Percentiles rank a stretch among this genome's conserved stretches.
phyloP scores from a whole-genome alignment of 331 rosid genomes.

The Quercus phellos region DNA sequence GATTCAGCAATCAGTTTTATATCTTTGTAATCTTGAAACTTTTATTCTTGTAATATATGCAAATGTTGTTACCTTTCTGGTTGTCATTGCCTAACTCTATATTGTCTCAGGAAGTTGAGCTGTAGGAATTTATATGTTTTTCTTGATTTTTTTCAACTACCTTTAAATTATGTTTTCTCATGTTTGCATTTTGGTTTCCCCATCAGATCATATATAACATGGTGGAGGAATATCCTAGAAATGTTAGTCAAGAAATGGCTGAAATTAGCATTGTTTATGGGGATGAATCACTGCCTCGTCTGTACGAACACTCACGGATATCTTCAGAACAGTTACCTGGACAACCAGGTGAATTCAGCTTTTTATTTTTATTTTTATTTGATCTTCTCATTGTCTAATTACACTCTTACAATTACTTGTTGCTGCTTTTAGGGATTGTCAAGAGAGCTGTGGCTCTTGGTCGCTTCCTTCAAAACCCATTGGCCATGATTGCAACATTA shows the following conservation, averaged over 20 bases:
- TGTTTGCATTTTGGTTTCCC: conserved; percentile 13
- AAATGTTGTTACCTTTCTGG: too few relatives aligned
- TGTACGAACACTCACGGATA: conserved; percentile 87
- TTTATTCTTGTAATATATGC: too few relatives aligned
- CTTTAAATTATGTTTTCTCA: background rate
- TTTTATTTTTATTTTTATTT: background rate
- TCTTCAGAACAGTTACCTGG: conserved; percentile 92
- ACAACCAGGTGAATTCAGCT: conserved; percentile 52
- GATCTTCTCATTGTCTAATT: background rate
- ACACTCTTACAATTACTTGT: background rate
- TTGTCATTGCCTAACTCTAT: too few relatives aligned
- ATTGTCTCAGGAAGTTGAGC: too few relatives aligned
- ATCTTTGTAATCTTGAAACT: too few relatives aligned
- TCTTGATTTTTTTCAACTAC: background rate
- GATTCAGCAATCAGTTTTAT: too few relatives aligned
- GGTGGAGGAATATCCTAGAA: conserved; percentile 99
- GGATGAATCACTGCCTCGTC: conserved; percentile 90
- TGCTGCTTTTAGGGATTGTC: conserved; percentile 63
- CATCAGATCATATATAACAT: conserved; percentile 85
- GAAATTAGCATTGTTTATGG: conserved; percentile 94
- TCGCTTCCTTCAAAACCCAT: conserved; percentile 90
- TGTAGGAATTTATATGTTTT: background rate
- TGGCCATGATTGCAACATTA: conserved; percentile 89
- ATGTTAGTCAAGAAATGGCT: conserved; percentile 97
- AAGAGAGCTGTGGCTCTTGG: conserved; percentile 96